Conservation (phyloP, 441 rosid species). For the Codiaeum variegatum region DNA sequence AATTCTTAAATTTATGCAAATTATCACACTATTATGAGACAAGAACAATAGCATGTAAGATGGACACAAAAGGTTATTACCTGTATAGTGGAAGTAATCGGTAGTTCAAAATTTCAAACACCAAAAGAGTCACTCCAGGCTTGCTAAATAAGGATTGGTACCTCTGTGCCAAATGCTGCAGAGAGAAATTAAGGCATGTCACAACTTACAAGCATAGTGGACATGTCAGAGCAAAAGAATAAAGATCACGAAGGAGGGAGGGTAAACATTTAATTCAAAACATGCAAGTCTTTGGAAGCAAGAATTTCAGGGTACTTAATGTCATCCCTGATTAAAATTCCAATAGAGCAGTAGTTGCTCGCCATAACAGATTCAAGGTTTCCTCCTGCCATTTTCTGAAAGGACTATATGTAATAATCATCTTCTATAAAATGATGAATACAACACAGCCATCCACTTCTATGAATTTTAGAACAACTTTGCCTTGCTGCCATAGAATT, state of each 20-base stretch:
- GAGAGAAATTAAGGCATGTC: slow-evolving; percentile 25
- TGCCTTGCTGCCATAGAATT: neutral
- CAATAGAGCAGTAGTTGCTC: neutral
- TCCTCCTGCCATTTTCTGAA: slow-evolving; percentile 13
- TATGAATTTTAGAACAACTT: neutral
- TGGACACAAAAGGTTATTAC: slow-evolving; percentile 33
- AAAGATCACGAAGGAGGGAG: neutral
- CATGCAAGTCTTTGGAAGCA: neutral
- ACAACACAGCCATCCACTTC: neutral
- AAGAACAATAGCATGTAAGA: slow-evolving; percentile 16
- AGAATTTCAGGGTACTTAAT: neutral
- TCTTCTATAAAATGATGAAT: neutral
- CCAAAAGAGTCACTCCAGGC: slow-evolving; percentile 85
- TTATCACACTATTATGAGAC: slow-evolving; percentile 8
- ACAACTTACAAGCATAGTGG: slow-evolving; percentile 7
- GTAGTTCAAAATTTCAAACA: slow-evolving; percentile 89
- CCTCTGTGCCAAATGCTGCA: slow-evolving; percentile 91
- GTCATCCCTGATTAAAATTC: neutral
- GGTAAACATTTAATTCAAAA: neutral
- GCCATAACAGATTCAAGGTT: slow-evolving; percentile 1
- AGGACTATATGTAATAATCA: neutral
- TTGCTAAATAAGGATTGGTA: slow-evolving; percentile 77
- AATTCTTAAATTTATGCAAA: neutral
- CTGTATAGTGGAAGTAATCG: slow-evolving; percentile 96
- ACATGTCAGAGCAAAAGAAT: neutral